Conservation (phyloP, 352 stramenopile species). For the Globisporangium irregulare region DNA sequence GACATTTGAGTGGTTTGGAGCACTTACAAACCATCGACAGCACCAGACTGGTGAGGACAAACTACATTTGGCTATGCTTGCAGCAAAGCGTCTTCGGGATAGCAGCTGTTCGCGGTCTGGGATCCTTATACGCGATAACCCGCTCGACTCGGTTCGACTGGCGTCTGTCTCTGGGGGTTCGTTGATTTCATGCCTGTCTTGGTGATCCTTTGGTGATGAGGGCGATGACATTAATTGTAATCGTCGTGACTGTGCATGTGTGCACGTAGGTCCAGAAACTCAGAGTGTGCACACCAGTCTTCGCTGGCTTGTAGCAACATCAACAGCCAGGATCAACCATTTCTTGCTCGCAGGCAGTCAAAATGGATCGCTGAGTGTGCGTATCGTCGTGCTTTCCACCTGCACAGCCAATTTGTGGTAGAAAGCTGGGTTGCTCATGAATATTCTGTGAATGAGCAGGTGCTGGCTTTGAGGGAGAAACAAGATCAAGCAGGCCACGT, state of each 20-base stretch:
- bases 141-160: slow-evolving; percentile 35
- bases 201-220: neutral
- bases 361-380: slow-evolving; percentile 38
- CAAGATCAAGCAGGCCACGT: neutral
- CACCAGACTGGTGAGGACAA: neutral
- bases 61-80: neutral
- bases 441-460: neutral
- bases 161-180: slow-evolving; percentile 17
- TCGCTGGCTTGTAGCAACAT: slow-evolving; percentile 19
- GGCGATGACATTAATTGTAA: neutral
- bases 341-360: slow-evolving; percentile 34
- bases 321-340: slow-evolving; percentile 10
- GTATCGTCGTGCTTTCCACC: neutral
- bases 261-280: slow-evolving; percentile 16
- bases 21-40: neutral
- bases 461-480: neutral
- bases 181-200: neutral
- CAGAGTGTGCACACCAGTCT: slow-evolving; percentile 21
- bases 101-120: slow-evolving; percentile 30
- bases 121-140: slow-evolving; percentile 28
- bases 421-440: neutral
- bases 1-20: slow-evolving; percentile 21
- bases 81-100: slow-evolving; percentile 30
- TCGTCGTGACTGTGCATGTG: neutral
- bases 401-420: neutral